A percentile compares a stretch with the other conserved stretches of the same genome.
These are phyloP conservation scores for Tulasnella sp. DNA, from an alignment of 768 basidiomycete species.

Conservation along the genomic window DNA sequence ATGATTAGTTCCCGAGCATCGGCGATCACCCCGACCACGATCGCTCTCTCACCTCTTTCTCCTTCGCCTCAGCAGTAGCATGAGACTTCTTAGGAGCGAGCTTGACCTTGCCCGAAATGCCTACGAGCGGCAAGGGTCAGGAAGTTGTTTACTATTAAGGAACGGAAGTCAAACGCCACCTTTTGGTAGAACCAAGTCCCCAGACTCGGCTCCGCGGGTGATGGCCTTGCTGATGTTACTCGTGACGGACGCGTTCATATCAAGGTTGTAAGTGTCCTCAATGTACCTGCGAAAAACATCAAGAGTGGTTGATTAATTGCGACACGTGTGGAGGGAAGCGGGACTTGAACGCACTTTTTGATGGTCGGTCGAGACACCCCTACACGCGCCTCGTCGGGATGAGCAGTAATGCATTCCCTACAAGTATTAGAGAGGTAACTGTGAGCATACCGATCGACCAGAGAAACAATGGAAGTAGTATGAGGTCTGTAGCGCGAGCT, in stretches of 20 bases:
- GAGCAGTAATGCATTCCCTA: slow-evolving; percentile 18
- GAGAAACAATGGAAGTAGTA: not conserved
- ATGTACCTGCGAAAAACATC: slow-evolving; percentile 13
- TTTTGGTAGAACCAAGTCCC: slow-evolving; percentile 17
- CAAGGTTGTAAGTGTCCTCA: slow-evolving; percentile 17
- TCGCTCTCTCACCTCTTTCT: not conserved
- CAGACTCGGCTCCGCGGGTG: slow-evolving; percentile 15
- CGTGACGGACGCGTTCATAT: slow-evolving; percentile 9
- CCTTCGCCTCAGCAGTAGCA: slow-evolving; percentile 8
- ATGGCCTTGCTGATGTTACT: slow-evolving; percentile 17
- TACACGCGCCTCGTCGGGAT: slow-evolving; percentile 17
- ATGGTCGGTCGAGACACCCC: slow-evolving; percentile 19
- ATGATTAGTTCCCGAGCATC: no score
- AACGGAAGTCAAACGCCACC: not conserved
- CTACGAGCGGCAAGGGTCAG: slow-evolving; percentile 3
- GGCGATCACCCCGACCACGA: no score
- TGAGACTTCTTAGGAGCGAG: slow-evolving; percentile 19
- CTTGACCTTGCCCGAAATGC: slow-evolving; percentile 18
- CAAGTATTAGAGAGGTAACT: slow-evolving; percentile 3
- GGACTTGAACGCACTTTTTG: slow-evolving; percentile 16
- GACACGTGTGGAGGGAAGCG: not conserved
- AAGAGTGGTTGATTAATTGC: not conserved
- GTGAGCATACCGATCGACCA: not conserved
- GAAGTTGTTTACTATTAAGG: not conserved
- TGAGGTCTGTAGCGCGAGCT: not conserved